Evolutionary conservation across 2,329 filamentous ascomycete genomes (phyloP), one percentile per base, ranked within the genome.

Genomic region (Sporothrix brunneoviolacea): DNA sequence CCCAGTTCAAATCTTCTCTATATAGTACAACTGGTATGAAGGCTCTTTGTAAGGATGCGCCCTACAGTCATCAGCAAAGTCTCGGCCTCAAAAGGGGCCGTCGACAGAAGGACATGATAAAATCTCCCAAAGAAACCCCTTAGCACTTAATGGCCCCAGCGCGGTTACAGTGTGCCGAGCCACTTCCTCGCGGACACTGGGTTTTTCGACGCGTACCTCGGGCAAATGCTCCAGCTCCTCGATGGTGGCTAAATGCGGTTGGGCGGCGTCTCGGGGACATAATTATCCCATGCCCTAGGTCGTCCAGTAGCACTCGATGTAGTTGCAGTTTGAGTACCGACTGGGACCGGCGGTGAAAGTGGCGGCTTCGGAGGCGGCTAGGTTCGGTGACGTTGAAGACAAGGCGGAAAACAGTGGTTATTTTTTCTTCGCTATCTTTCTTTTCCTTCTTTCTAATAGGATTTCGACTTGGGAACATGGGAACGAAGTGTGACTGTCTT

Each of bases 271-370:
- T 1, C 78, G 80, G 0, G 83, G 83, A 0, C 79, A 74, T 62
- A 87, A 88, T 59, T 87, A 83, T 0, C 81, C 82, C 0, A 69
- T 79, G 4, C 83, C 84, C 5, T 65, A 55, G 0, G 68, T 64
- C 4, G 67, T 66, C 69, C 70, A 82, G 61, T 72, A 73, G 61
- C 70, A 75, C 56, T 81, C 74, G 27, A 73, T 76, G 59, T 80
- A 81, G 57, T 71, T 72, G n/a, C 73, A 73, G 1, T 67, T 67
- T 0, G 75, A 72, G 51, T 75, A 76, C 8, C 70, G 66, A 16
- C 78, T 77, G 3, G 76, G 77, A n/a, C 78, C 77, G 16, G 75
- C 74, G 21, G 67, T 67, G 61, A 82, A 80, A 56, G 81, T 68
- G 52, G 77, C 77, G 0, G 65, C 51, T 61, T 81, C 81, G 61